Percentiles rank a stretch among this genome's conserved stretches.
phyloP scores from a whole-genome alignment of 2,329 filamentous ascomycete genomes.

The Pseudogymnoascus pannorum region DNA sequence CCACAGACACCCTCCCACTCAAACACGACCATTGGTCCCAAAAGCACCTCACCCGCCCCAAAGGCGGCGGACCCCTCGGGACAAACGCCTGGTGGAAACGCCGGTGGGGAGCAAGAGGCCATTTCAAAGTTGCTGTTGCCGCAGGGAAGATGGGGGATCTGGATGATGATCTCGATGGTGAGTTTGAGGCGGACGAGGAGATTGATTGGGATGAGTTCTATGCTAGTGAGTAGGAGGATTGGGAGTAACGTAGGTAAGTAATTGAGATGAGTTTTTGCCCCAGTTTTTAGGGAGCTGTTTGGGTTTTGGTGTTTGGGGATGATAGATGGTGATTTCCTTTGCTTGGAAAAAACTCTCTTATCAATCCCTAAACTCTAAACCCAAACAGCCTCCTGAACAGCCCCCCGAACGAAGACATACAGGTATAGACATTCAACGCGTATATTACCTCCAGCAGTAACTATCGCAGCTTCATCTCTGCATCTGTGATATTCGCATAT shows the following conservation, averaged over 20 bases:
- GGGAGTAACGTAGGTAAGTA: not conserved
- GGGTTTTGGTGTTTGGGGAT: not conserved
- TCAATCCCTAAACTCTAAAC: too few relatives aligned
- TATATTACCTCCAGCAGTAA: not conserved
- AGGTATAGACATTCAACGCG: not conserved
- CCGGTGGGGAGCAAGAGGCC: not conserved
- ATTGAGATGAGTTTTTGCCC: not conserved
- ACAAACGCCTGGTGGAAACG: not conserved
- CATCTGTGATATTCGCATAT: not conserved
- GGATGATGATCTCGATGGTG: not conserved
- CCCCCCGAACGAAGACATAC: not conserved
- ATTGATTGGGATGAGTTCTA: not conserved
- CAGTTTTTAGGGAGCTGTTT: not conserved
- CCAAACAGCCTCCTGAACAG: not conserved
- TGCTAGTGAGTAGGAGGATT: not conserved
- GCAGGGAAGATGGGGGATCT: not conserved
- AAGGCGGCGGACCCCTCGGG: not conserved
- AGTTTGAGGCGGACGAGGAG: not conserved
- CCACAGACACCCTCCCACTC: not conserved
- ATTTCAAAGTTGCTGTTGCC: not conserved
- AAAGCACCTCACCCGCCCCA: not conserved
- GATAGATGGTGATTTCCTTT: not conserved
- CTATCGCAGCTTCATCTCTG: not conserved
- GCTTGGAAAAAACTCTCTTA: not conserved
- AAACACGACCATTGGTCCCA: not conserved